phyloP scores from a whole-genome alignment of 305 asterid genomes.

The Euphrasia arctica region DNA sequence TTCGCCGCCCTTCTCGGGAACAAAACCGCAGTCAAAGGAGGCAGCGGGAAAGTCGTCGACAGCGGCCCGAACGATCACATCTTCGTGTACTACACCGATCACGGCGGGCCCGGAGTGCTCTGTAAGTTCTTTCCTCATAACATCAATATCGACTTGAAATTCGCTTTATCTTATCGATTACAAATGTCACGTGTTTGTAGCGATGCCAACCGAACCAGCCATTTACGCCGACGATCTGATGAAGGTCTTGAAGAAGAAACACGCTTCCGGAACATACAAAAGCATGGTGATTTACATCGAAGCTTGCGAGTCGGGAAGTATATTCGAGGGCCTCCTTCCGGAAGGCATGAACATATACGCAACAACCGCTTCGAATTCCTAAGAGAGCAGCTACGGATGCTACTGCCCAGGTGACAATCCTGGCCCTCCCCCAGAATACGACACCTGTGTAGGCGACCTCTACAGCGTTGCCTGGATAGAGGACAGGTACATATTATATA shows the following conservation, averaged over 20 bases:
- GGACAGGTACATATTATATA: background rate
- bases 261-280: conserved; percentile 30
- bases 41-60: conserved; percentile 84
- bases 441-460: background rate
- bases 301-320: conserved; percentile 1
- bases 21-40: conserved; percentile 80
- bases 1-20: conserved; percentile 85
- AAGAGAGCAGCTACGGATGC: background rate
- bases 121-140: conserved; percentile 44
- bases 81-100: conserved; percentile 82
- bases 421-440: background rate
- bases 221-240: conserved; percentile 39
- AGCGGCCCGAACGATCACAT: conserved; percentile 34
- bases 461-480: conserved; percentile 1
- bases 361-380: background rate
- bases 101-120: conserved; percentile 92
- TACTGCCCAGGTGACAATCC: background rate
- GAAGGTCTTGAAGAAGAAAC: background rate
- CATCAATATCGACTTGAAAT: background rate
- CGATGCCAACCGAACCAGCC: conserved; percentile 80
- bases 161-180: too few relatives aligned
- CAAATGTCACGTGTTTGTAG: conserved; percentile 35
- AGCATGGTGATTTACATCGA: conserved; percentile 46
- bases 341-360: background rate
- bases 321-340: conserved; percentile 2